Evolutionary conservation across 2,329 filamentous ascomycete genomes (phyloP), one percentile per base, ranked within the genome.

Genomic region (Ophiostoma pallidulum): DNA sequence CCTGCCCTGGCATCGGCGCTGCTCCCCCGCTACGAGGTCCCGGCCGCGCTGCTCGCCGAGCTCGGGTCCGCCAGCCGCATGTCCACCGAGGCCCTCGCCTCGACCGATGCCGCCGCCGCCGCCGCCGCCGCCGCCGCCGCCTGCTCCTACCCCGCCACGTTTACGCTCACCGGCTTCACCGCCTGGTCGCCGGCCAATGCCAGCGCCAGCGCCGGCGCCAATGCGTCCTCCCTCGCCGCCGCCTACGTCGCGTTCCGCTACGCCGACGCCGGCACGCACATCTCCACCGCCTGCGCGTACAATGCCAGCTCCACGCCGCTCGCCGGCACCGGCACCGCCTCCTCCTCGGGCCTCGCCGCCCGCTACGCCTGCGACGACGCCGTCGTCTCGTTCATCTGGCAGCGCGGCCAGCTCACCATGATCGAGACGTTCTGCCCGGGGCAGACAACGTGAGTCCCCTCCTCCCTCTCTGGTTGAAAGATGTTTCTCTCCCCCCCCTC

Each of bases 361-460:
- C 61, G 70, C 32, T 75, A 64, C 46, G 56, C 65, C 18, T 76
- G 73, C 55, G 65, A 70, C 37, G 57, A 71, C 55, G 9, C 43
- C 1, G 45, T 58, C 8, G 60, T 71, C 51, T 59, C 68, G 50
- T 75, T 75, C 51, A 66, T 73, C 53, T 74, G 62, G 62, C 46
- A 62, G 38, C 54, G 58, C 28, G 50, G 48, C 28, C 58, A 59
- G 33, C 52, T 74, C 37, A 66, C 64, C n/a, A 51, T 73, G 57
- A 60, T 73, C 37, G 69, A 76, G 61, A 61, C 61, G 24, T 61
- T 67, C 13, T 76, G 72, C 56, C 62, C 66, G 1, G 55, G 55
- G 32, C 37, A 46, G 49, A 49, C 53, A 6, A n/a, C 31, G 47
- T 51, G 20, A 13, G 6, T 7, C 18, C 12, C 7, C 12, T 12